Percentiles rank a stretch among this genome's conserved stretches.
These are phyloP conservation scores for Colletotrichum tanaceti DNA, from an alignment of 2,329 filamentous ascomycete species.

Conservation along the genomic window DNA sequence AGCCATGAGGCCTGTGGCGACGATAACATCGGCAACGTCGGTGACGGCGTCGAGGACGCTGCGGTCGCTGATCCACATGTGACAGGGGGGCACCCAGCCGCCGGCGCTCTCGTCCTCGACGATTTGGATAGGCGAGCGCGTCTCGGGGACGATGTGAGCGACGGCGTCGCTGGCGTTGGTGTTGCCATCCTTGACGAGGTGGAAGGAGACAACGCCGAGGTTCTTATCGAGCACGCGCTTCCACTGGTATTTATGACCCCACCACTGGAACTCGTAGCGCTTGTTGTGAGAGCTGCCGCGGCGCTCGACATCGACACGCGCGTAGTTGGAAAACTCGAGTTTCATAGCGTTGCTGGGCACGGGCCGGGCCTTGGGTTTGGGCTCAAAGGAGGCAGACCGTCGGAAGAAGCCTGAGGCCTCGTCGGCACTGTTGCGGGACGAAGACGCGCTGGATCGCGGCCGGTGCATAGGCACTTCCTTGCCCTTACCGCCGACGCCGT, in stretches of 20 bases:
- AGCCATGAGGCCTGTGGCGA: constrained; percentile 88
- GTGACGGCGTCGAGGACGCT: constrained; percentile 75
- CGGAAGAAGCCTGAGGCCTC: constrained; percentile 47
- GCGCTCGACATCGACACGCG: constrained; percentile 84
- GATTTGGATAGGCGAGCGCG: constrained; percentile 76
- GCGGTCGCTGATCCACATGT: constrained; percentile 88
- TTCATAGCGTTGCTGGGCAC: constrained; percentile 81
- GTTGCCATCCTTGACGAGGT: constrained; percentile 76
- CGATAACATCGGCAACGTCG: constrained; percentile 88
- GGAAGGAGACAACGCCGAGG: constrained; percentile 77
- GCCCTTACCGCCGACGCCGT: constrained; percentile 45
- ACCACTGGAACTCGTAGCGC: constrained; percentile 93
- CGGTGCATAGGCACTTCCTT: constrained; percentile 43
- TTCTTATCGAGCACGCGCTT: constrained; percentile 78
- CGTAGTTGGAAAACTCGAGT: constrained; percentile 97
- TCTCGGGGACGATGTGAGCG: constrained; percentile 87
- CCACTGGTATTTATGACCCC: constrained; percentile 89
- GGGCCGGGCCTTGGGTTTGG: constrained; percentile 51
- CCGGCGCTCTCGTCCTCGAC: constrained; percentile 80
- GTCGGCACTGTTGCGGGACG: constrained; percentile 48
- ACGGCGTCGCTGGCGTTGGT: constrained; percentile 64
- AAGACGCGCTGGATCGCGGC: constrained; percentile 52
- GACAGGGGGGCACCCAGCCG: constrained; percentile 90
- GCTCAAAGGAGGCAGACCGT: constrained; percentile 48
- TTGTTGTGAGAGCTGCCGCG: constrained; percentile 74